A percentile compares a stretch with the other conserved stretches of the same genome.
Evolutionary conservation across 192 early-diverging fungal genomes (phyloP).

Genomic region (Umbelopsis vinacea): DNA sequence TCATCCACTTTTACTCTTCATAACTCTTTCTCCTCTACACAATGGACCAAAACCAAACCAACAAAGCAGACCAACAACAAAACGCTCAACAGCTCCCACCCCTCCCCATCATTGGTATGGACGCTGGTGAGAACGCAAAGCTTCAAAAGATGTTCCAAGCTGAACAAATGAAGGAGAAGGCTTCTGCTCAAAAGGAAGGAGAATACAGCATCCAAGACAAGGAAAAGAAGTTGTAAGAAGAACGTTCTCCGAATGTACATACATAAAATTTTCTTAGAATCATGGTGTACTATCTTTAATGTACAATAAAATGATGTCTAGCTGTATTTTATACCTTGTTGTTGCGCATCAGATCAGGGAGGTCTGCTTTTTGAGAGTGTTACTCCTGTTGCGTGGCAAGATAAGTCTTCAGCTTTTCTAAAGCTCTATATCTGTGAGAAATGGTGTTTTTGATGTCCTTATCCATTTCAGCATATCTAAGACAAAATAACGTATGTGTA

Average conservation of each 20-base stretch:
- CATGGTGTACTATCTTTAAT: neutral
- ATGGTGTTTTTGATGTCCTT: constrained; percentile 86
- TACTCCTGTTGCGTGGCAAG: neutral
- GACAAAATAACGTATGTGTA: too few species aligned
- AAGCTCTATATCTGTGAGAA: constrained; percentile 84
- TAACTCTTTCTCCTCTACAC: neutral
- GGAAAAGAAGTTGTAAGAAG: constrained; percentile 17
- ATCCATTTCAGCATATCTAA: constrained; percentile 88
- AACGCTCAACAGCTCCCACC: constrained; percentile 12
- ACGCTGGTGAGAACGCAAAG: constrained; percentile 14
- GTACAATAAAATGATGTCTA: constrained; percentile 8
- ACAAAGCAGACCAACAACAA: constrained; percentile 12
- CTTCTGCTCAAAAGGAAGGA: constrained; percentile 1
- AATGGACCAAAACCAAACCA: constrained; percentile 7
- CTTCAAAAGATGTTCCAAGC: constrained; percentile 9
- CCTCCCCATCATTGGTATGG: constrained; percentile 10
- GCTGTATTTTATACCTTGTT: neutral
- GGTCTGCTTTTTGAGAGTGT: too few species aligned
- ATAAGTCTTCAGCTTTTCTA: constrained; percentile 74
- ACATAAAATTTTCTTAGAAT: neutral
- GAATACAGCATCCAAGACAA: constrained; percentile 18
- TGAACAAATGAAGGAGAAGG: constrained; percentile 7
- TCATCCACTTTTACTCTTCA: constrained; percentile 28
- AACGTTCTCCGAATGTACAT: neutral
- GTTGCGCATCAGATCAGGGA: too few species aligned